Conservation (phyloP, 2,329 filamentous ascomycete species). For the Exophiala mesophila region DNA sequence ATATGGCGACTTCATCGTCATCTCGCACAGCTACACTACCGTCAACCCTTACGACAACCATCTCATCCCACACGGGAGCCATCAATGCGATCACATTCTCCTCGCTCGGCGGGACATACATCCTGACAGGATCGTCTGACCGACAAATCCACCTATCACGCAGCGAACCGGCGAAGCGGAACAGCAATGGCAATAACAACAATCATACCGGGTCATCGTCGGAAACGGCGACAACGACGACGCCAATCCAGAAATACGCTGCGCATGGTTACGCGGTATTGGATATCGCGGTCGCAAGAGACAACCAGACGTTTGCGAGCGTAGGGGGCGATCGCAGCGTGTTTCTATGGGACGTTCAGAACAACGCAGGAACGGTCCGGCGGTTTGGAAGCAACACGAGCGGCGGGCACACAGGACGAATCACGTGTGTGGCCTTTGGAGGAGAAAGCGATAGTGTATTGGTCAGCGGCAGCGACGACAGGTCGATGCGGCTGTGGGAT, state of each 20-base stretch:
- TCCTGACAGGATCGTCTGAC: slow-evolving; percentile 83
- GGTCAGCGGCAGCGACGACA: slow-evolving; percentile 68
- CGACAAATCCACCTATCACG: slow-evolving; percentile 84
- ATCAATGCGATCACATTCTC: slow-evolving; percentile 71
- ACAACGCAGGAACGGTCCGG: slow-evolving; percentile 64
- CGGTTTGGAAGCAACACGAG: slow-evolving; percentile 58
- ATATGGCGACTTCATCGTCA: too few species aligned
- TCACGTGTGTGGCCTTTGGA: slow-evolving; percentile 75
- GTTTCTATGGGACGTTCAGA: slow-evolving; percentile 90
- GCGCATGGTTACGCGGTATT: slow-evolving; percentile 92
- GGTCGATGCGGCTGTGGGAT: slow-evolving; percentile 74
- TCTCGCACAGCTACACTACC: slow-evolving; percentile 33
- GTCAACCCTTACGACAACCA: slow-evolving; percentile 37
- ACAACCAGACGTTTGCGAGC: slow-evolving; percentile 83
- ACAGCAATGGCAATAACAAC: not conserved
- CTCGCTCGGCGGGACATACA: slow-evolving; percentile 65
- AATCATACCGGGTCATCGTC: slow-evolving; percentile 23
- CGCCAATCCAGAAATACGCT: slow-evolving; percentile 78
- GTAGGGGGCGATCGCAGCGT: slow-evolving; percentile 84
- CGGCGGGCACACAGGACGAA: slow-evolving; percentile 61
- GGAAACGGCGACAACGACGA: slow-evolving; percentile 29
- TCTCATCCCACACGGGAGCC: slow-evolving; percentile 48
- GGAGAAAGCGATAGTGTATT: slow-evolving; percentile 68
- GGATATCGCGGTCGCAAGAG: slow-evolving; percentile 63
- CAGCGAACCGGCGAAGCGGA: slow-evolving; percentile 37